These are phyloP conservation scores for Boletus coccyginus DNA, from an alignment of 768 basidiomycete species.

Conservation along the genomic window DNA sequence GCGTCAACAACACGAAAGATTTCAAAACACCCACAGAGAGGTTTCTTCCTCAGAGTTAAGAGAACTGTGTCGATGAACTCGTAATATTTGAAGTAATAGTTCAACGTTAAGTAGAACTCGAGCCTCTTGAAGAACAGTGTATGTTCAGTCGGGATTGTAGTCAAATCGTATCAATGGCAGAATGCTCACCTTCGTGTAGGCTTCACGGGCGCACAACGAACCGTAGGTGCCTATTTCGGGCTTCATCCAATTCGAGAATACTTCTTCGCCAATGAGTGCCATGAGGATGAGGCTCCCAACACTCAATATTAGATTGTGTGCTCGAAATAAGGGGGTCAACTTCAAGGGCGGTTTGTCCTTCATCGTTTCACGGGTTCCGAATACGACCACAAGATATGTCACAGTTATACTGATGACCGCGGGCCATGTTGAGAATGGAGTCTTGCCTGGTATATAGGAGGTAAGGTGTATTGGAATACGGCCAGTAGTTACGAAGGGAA, in stretches of 20 bases:
- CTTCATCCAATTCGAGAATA: slow-evolving; percentile 72
- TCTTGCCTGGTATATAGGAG: slow-evolving; percentile 68
- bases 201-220: slow-evolving; percentile 64
- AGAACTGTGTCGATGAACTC: slow-evolving; percentile 94
- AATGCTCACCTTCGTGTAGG: slow-evolving; percentile 80
- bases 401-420: slow-evolving; percentile 65
- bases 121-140: slow-evolving; percentile 57
- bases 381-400: slow-evolving; percentile 83
- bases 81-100: slow-evolving; percentile 96
- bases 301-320: slow-evolving; percentile 86
- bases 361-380: slow-evolving; percentile 81
- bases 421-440: slow-evolving; percentile 76
- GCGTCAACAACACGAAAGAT: not conserved
- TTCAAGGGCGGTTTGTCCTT: slow-evolving; percentile 66
- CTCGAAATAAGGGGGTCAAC: slow-evolving; percentile 76
- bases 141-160: not conserved
- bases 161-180: not conserved
- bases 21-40: slow-evolving; percentile 62
- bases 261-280: slow-evolving; percentile 82
- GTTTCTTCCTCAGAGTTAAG: slow-evolving; percentile 96
- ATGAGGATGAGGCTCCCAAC: slow-evolving; percentile 76
- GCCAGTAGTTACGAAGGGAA: slow-evolving; percentile 48
- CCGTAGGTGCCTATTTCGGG: slow-evolving; percentile 73
- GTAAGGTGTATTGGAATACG: slow-evolving; percentile 55
- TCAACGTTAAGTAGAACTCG: slow-evolving; percentile 94